These are phyloP conservation scores for Plenodomus tracheiphilus DNA, from an alignment of 2,329 filamentous ascomycete species.

Conservation along the genomic window DNA sequence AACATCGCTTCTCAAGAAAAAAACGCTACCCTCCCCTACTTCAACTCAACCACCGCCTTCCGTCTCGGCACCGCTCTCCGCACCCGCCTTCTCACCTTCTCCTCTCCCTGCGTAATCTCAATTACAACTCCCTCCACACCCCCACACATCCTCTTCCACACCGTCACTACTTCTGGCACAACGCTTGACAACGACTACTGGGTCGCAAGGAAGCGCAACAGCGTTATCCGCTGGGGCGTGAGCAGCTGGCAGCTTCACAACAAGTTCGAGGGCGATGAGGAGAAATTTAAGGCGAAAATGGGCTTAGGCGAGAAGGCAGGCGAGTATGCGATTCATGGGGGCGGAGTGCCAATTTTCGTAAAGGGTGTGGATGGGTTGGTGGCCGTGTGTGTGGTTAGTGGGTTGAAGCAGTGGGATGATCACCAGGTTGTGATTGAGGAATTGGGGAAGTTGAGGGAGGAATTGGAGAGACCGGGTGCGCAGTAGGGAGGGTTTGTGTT, in stretches of 20 bases:
- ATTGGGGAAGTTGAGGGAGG: slow-evolving; percentile 16
- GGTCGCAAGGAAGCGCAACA: slow-evolving; percentile 67
- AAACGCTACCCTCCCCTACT: slow-evolving; percentile 50
- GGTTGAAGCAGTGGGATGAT: slow-evolving; percentile 77
- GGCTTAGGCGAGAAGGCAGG: slow-evolving; percentile 56
- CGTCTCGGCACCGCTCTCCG: slow-evolving; percentile 65
- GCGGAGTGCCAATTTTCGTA: slow-evolving; percentile 72
- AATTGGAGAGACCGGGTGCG: slow-evolving; percentile 8
- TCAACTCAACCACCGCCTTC: slow-evolving; percentile 65
- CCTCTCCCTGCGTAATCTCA: slow-evolving; percentile 61
- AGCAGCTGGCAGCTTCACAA: slow-evolving; percentile 72
- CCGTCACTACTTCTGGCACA: slow-evolving; percentile 65
- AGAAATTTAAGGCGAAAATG: slow-evolving; percentile 66
- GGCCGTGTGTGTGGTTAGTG: slow-evolving; percentile 74
- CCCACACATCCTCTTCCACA: slow-evolving; percentile 69
- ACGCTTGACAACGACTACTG: slow-evolving; percentile 72
- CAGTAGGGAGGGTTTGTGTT: too few species aligned
- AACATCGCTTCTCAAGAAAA: slow-evolving; percentile 46
- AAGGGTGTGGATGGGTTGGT: slow-evolving; percentile 72
- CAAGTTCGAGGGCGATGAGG: slow-evolving; percentile 67
- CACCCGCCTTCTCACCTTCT: slow-evolving; percentile 58
- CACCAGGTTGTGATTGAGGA: slow-evolving; percentile 73
- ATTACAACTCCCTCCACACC: slow-evolving; percentile 60
- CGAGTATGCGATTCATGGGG: slow-evolving; percentile 77
- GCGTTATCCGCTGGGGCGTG: slow-evolving; percentile 69